Percentiles rank a stretch among this genome's conserved stretches.
Conservation (phyloP, 2,329 filamentous ascomycete genomes). For the Colletotrichum spaethianum region DNA sequence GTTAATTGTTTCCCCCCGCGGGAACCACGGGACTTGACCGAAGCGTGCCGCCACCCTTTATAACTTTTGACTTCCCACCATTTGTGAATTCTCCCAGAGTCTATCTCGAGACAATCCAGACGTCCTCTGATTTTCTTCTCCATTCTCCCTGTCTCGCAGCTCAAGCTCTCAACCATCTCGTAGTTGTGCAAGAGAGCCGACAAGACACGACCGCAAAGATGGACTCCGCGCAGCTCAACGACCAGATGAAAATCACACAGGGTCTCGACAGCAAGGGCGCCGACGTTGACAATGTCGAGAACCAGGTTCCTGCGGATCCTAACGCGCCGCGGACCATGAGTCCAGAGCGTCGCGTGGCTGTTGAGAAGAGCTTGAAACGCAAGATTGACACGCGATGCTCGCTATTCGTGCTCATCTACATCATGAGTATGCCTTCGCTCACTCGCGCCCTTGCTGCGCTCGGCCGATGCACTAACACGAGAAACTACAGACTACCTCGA, state of each 20-base stretch:
- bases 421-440: conserved; percentile 55
- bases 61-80: conserved; percentile 16
- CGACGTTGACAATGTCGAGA: conserved; percentile 26
- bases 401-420: conserved; percentile 82
- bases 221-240: conserved; percentile 28
- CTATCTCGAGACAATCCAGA: conserved; percentile 26
- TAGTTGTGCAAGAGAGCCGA: conserved; percentile 28
- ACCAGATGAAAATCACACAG: conserved; percentile 25
- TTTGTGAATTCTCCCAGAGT: background rate
- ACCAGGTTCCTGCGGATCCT: conserved; percentile 19
- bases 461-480: conserved; percentile 66
- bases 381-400: conserved; percentile 80
- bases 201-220: conserved; percentile 26
- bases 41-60: conserved; percentile 24
- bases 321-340: conserved; percentile 45
- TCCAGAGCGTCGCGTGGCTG: conserved; percentile 64
- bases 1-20: conserved; percentile 23
- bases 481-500: conserved; percentile 73
- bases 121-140: conserved; percentile 12
- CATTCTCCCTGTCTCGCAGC: background rate
- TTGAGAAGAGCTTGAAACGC: conserved; percentile 77
- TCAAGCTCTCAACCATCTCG: background rate
- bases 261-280: conserved; percentile 24
- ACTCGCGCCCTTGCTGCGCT: background rate
- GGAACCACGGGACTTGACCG: conserved; percentile 34